phyloP scores from a whole-genome alignment of 2,329 filamentous ascomycete genomes.

The Ophiostoma montium region DNA sequence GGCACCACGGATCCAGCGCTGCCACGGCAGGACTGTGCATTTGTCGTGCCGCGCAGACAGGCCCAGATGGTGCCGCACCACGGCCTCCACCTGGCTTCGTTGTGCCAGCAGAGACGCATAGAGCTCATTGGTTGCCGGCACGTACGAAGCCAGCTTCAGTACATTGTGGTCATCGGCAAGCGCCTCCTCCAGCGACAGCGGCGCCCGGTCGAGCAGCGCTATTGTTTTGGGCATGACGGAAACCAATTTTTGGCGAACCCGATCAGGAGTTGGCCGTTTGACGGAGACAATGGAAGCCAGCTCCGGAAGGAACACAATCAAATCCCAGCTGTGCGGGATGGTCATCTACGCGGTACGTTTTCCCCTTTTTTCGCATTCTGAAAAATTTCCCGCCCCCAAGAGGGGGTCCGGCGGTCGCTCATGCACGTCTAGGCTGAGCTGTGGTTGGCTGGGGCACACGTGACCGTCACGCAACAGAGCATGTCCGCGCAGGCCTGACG shows the following conservation, averaged over 20 bases:
- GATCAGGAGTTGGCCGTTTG: background rate
- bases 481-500: no score
- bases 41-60: background rate
- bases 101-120: background rate
- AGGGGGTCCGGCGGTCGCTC: background rate
- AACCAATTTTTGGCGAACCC: background rate
- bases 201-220: background rate
- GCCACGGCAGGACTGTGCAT: slow-evolving; percentile 1
- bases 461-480: background rate
- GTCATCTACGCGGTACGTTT: background rate
- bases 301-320: background rate
- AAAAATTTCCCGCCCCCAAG: background rate
- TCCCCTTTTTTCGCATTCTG: background rate
- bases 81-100: background rate
- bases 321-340: background rate
- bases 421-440: background rate
- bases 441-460: slow-evolving; percentile 1
- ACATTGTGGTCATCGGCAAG: background rate
- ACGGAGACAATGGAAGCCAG: background rate
- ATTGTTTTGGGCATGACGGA: slow-evolving; percentile 1
- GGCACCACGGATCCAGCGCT: background rate
- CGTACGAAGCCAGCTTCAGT: background rate
- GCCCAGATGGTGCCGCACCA: background rate
- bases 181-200: background rate
- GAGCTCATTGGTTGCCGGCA: background rate